Base-by-base conservation (phyloP, 2,329 filamentous ascomycete genomes). In the Ophiocordyceps sinensis region DNA sequence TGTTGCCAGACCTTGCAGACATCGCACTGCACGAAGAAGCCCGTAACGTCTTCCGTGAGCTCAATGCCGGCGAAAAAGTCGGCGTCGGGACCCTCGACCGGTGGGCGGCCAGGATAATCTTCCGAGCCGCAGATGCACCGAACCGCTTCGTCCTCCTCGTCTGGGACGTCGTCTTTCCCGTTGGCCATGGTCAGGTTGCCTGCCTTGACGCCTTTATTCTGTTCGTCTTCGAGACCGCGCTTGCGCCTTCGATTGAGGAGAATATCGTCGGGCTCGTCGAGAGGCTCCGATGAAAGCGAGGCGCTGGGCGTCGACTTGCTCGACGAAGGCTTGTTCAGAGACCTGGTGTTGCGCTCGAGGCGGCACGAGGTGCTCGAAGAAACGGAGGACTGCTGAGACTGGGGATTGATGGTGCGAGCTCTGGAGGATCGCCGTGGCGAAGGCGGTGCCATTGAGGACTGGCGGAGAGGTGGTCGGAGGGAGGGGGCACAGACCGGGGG, bases 1-100 rank as follows among this genome's bases (percentile, higher is more conserved):
- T 98, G 91, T 61, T 98, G 91, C 91, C 89, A 98, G 47, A 96
- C 91, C 59, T 94, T 93, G 70, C 91, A 98, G 48, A 85, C 72
- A 64, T 96, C 91, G 73, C 91, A 98, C 67, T 96, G 89, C 50
- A 98, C 88, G 63, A 95, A 98, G 63, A 96, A 82, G 40, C 88
- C 89, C 36, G 89, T 91, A 49, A 89, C 73, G 49, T 96, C 89
- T 54, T 94, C 87, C 28, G 79, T 77, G 47, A 85, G 70, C 47
- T 79, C 66, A 65, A 78, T 64, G 59, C 70, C 61, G 60, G 71
- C 63, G 64, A 77, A 64, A 58, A 72, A 63, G 52, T 78, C 69
- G 47, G 68, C 59, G 53, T 77, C 68, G 54, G 69, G 68, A 44
- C 74, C 70, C 48, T 79, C 73, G 52, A 75, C 71, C 43, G 75